Conservation (phyloP, 2,329 filamentous ascomycete species). For the Aurifilum marmelostoma region DNA sequence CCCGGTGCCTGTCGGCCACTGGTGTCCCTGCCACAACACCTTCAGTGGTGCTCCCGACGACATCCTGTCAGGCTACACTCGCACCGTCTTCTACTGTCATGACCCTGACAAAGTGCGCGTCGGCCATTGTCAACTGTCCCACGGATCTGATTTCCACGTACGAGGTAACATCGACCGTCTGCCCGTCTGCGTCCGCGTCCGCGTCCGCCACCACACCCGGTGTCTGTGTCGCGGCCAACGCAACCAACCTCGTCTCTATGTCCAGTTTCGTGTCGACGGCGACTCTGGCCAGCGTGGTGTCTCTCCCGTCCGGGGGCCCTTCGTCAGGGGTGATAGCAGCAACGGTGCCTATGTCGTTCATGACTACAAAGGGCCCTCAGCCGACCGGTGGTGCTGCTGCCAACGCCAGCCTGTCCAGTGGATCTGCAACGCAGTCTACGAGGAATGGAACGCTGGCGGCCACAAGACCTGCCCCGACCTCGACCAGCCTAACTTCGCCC, state of each 20-base stretch:
- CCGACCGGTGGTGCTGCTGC: background rate
- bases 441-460: background rate
- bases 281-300: background rate
- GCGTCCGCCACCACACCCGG: background rate
- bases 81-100: slow-evolving; percentile 2
- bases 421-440: background rate
- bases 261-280: background rate
- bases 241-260: background rate
- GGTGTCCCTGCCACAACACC: background rate
- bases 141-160: slow-evolving; percentile 4
- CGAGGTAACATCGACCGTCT: slow-evolving; percentile 15
- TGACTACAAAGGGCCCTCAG: background rate
- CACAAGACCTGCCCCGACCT: background rate
- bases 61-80: background rate
- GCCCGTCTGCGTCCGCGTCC: background rate
- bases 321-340: background rate
- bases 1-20: slow-evolving; percentile 16
- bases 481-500: background rate
- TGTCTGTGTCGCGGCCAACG: background rate
- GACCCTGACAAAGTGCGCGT: slow-evolving; percentile 14
- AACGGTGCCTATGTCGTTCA: background rate
- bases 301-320: background rate
- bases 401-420: background rate
- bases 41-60: background rate
- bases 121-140: slow-evolving; percentile 20